Conservation (phyloP, 129 eudicot genomes). For the Artemisia argyi region DNA sequence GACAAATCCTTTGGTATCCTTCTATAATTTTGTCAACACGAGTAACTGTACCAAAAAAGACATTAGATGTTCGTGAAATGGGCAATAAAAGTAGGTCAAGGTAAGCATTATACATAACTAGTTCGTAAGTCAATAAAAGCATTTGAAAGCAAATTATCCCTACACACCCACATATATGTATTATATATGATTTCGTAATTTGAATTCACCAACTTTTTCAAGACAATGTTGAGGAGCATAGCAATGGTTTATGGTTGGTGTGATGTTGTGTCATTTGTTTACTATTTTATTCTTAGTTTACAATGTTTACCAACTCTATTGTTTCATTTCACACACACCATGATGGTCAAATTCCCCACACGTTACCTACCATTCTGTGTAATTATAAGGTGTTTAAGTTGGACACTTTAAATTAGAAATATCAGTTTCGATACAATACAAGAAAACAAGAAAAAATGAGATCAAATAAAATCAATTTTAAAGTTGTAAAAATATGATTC, state of each 20-base stretch:
- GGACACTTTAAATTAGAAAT: neutral
- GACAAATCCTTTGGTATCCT: no score
- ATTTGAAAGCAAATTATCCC: no score
- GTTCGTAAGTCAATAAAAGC: neutral
- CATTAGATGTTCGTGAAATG: neutral
- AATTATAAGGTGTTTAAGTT: neutral
- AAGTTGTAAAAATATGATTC: no score
- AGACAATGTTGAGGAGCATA: constrained; percentile 12
- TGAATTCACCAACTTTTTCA: constrained; percentile 16
- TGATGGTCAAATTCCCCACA: neutral
- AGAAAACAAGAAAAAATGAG: no score
- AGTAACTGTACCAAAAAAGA: neutral
- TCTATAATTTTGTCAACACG: neutral
- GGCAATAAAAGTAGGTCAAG: constrained; percentile 12
- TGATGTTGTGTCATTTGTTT: constrained; percentile 16
- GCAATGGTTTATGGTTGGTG: constrained; percentile 19
- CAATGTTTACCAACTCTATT: neutral
- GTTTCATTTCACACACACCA: neutral
- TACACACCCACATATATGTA: neutral
- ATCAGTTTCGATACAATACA: no score
- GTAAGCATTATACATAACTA: neutral
- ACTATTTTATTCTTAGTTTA: neutral
- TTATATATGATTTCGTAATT: neutral
- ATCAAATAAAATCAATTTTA: no score
- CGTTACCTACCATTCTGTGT: neutral